Base-by-base conservation (phyloP, 2,329 filamentous ascomycete species). In the Fusarium azukiicola region DNA sequence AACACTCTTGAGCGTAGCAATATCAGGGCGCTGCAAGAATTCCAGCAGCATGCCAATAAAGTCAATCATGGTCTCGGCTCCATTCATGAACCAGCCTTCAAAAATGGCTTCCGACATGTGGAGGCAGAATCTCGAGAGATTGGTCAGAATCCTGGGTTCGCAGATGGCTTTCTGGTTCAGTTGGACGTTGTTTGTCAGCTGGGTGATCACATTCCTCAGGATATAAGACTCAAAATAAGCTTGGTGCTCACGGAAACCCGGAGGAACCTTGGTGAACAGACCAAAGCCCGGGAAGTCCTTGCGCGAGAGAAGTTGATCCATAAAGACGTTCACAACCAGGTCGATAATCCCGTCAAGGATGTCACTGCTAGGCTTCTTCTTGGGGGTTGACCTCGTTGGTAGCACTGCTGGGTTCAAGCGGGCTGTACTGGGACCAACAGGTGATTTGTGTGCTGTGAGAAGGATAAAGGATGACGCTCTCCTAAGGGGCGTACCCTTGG, bases 1-100 rank as follows among this genome's bases (percentile, higher is more conserved):
- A 12, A 99, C 97, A 52, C 94, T 96, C 87, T 99, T 99, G 78
- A 97, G 88, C 16, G 90, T 91, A 1, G 96, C 93, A 47, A 99
- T 91, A 19, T 98, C 96, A 0, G 97, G 95, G 14, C 96, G 93
- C 84, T 98, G 96, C 7, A 99, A 90, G 82, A 98, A 97, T 84
- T 99, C 98, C 11, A 99, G 87, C 11, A 99, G 88, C 69, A 95
- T 94, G 3, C 97, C 98, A 6, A 95, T 93, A 82, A 99, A 98
- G 82, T 99, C 97, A 44, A 99, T 91, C 80, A 98, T 92, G 7
- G 94, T 91, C 81, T 97, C 96, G 2, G 96, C 96, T 2, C 97
- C 97, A 79, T 98, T 95, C 77, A 99, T 93, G 84, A 99, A 99
- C 96, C 97, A 99, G 21, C 98, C 98, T 87, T 99, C 98, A 80